These are phyloP conservation scores for Blastobotrys robertii DNA, from an alignment of 805 yeast species.

Conservation along the genomic window DNA sequence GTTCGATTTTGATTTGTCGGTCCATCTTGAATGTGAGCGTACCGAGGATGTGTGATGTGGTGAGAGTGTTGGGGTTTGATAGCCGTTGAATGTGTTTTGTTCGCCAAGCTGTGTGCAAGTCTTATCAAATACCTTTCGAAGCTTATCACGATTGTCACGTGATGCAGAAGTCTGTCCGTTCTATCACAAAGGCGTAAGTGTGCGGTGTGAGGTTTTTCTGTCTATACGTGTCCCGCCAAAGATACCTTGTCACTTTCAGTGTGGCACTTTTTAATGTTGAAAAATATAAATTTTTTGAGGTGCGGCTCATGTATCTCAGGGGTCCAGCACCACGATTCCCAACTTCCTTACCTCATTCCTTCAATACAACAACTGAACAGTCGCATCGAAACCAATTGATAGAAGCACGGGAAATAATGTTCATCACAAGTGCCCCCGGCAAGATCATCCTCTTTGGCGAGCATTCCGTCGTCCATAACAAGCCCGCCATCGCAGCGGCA, in stretches of 20 bases:
- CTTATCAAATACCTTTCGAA: not conserved
- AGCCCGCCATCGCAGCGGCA: constrained; percentile 95
- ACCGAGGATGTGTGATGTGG: no score
- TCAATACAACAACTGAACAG: not conserved
- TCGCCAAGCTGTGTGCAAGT: no score
- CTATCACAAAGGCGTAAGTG: no score
- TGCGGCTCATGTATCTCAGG: not conserved
- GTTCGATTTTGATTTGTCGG: constrained; percentile 59
- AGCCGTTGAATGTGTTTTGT: no score
- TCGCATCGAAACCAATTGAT: no score
- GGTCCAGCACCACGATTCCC: not conserved
- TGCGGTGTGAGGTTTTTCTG: no score
- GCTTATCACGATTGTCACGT: not conserved
- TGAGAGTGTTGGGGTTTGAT: not conserved
- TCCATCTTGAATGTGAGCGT: not conserved
- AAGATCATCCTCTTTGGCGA: constrained; percentile 94
- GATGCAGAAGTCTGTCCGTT: no score
- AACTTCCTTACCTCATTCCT: no score
- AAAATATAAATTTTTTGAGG: not conserved
- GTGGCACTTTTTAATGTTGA: not conserved
- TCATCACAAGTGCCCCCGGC: constrained; percentile 88
- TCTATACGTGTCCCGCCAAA: not conserved
- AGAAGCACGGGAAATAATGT: no score
- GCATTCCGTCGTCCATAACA: constrained; percentile 88
- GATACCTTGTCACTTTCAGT: not conserved